Conservation (phyloP, 2,329 filamentous ascomycete species). For the Fusarium sp. region DNA sequence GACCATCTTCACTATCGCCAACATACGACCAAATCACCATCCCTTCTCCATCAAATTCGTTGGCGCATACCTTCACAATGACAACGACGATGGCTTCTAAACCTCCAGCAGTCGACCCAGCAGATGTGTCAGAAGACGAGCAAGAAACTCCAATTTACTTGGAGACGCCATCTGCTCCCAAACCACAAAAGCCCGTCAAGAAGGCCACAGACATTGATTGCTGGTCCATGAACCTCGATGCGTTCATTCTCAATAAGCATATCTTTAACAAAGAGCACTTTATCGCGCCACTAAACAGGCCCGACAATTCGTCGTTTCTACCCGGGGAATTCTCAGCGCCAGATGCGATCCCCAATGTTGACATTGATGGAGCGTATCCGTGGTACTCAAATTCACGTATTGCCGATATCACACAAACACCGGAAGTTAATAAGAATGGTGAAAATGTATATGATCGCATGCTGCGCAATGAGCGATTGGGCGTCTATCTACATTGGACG, state of each 20-base stretch:
- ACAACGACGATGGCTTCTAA: background rate
- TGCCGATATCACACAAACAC: background rate
- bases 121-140: background rate
- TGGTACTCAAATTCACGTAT: background rate
- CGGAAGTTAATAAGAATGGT: background rate
- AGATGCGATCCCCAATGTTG: background rate
- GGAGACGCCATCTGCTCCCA: background rate
- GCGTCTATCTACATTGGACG: background rate
- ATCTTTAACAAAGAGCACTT: background rate
- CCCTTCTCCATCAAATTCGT: background rate
- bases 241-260: background rate
- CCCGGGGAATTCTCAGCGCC: background rate
- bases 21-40: background rate
- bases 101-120: background rate
- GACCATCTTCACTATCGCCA: background rate
- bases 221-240: background rate
- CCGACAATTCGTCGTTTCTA: background rate
- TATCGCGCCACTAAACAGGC: background rate
- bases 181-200: background rate
- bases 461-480: background rate
- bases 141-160: background rate
- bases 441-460: background rate
- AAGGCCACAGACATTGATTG: background rate
- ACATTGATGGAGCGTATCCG: background rate
- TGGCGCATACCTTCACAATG: background rate